Base-by-base conservation (phyloP, 1,139 yeast species). In the Saccharomyces hybrid region DNA sequence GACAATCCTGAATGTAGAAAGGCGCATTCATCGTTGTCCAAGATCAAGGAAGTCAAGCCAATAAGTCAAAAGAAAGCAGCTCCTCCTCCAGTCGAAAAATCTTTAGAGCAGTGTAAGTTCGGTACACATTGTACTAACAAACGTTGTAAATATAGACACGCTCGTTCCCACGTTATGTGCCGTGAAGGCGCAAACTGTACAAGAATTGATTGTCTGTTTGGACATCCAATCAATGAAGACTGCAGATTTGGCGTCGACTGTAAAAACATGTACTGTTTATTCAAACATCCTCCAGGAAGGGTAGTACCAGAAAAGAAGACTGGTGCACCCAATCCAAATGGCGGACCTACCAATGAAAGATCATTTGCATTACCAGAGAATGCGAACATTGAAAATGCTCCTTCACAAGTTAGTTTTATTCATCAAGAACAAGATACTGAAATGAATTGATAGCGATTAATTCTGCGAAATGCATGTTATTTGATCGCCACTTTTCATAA, bases 61-160 rank as follows among this genome's bases (percentile, higher is more conserved):
- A 53, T 66, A 55, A 62, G 62, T 14, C 62, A 49, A 14, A 47
- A 52, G 31, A 54, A 54, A 16, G 50, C 52, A 19, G 52, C 59
- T 7, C 55, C 64, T 31, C 69, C 71, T 26, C 64, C 62, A 11
- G 67, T 69, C 29, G 82, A 82, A 56, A 78, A 78, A 60, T 78
- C 82, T 0, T 76, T 88, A 63, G 95, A 86, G 60, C 89, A 88
- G 64, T 89, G 97, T 73, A 87, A 86, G 69, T 89, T 81, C 68
- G 90, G 91, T 47, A 62, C 78, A 29, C 76, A 79, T 57, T 89
- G 97, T 73, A 84, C 90, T 49, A 88, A 88, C 66, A 78, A 77
- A 60, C 79, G 78, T 62, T 89, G 97, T 73, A 86, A 86, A 57
- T 86, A 81, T 70, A 81, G 97, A 72, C 97, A 89, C 70, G 95